Evolutionary conservation across 1,139 yeast genomes (phyloP).

Genomic region (Suhomyces guaymorum): DNA sequence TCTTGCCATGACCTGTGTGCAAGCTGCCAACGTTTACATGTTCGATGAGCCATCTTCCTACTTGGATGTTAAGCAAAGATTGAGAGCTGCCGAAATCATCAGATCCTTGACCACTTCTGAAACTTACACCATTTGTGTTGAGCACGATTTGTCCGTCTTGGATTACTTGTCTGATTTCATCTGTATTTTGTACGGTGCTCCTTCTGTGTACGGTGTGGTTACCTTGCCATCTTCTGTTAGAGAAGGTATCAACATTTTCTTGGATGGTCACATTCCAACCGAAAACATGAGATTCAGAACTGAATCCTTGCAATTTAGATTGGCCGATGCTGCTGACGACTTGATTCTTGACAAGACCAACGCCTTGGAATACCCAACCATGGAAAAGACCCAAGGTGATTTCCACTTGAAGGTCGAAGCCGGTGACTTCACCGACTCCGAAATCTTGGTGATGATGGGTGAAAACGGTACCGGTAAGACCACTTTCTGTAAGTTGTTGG

Average conservation of each 20-base stretch:
- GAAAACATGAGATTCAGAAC: conserved; percentile 96
- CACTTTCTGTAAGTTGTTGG: conserved; percentile 90
- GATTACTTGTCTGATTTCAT: conserved; percentile 95
- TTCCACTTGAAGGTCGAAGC: conserved; percentile 77
- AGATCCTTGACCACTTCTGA: conserved; percentile 78
- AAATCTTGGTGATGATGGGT: conserved; percentile 98
- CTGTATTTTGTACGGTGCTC: conserved; percentile 95
- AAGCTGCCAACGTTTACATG: conserved; percentile 94
- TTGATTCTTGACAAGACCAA: conserved; percentile 76
- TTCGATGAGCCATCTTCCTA: conserved; percentile 99
- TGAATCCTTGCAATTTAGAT: conserved; percentile 90
- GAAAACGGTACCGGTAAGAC: conserved; percentile 99
- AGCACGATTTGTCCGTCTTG: conserved; percentile 95
- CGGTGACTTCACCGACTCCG: conserved; percentile 95
- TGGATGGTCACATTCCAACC: conserved; percentile 96
- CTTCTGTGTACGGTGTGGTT: conserved; percentile 97
- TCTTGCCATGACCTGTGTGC: conserved; percentile 95
- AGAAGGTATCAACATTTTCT: conserved; percentile 97
- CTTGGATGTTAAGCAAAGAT: conserved; percentile 96
- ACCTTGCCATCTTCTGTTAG: conserved; percentile 94
- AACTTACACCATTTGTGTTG: conserved; percentile 89
- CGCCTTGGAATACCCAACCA: conserved; percentile 72
- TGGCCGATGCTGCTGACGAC: conserved; percentile 88
- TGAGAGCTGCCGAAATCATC: conserved; percentile 93
- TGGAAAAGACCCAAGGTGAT: conserved; percentile 94